Evolutionary conservation across 176 grass and related monocot genomes (phyloP), one percentile per base, ranked within the genome.

Genomic region (Rhynchospora breviuscula): DNA sequence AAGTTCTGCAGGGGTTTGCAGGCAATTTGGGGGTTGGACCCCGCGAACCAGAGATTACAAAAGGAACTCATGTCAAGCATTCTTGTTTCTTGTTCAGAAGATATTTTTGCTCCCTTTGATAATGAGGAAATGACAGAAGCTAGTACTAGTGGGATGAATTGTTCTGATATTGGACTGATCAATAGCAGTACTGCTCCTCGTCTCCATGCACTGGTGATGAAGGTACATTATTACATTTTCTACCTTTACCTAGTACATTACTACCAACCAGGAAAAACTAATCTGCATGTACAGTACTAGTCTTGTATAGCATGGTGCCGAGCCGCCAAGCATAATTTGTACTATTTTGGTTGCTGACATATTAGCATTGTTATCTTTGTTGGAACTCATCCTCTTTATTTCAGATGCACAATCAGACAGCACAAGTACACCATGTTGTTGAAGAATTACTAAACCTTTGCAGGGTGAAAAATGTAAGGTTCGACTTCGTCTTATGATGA

Each of bases 401-500:
- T 86, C 84, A 98, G 95, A 85, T 91, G 84, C 90, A 87, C 81
- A 90, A 66, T 80, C 88, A 84, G 69, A 74, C 85, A 5, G 66
- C 85, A 67, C 74, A 88, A 62, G 69, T 93, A 76, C 87, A 80
- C 61, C 67, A 72, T 76, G 85, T 98, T 67, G 81, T 98, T 63
- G 90, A 91, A 87, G 89, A 88, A 63, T 82, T 98, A 91, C 63
- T 98, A 77, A 89, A 88, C 82, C 81, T 94, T 23, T 94, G 87
- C 60, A 67, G 82, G 85, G 81, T 89, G 76, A 86, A 90, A 79
- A 90, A 91, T 90, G 95, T 98, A 72, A 93, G 92, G 85, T 47
- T 75, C 8, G 52, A 26, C 47, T 76, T 47, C 48, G 11, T 29
- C 47, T 59, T 74, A 84, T 12, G 0, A 81, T 57, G 35, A 76